phyloP scores from a whole-genome alignment of 176 grass and related monocot species.

The Triticum timopheevii region DNA sequence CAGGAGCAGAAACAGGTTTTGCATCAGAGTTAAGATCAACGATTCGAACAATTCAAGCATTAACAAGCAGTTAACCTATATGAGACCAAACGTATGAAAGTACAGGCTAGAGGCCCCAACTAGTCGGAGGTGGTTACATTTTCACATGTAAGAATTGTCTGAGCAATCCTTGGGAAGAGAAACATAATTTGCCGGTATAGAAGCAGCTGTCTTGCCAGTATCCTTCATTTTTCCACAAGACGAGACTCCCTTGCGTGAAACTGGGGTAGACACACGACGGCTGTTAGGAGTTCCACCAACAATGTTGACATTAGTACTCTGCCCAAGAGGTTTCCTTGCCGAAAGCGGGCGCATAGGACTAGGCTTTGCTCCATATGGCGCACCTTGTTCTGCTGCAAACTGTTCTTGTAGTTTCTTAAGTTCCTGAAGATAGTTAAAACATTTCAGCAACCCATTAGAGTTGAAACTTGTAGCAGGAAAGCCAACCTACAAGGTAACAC shows the following conservation, averaged over 20 bases:
- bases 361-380: conserved; percentile 56
- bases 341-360: conserved; percentile 62
- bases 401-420: conserved; percentile 88
- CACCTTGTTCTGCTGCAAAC: conserved; percentile 63
- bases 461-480: neutral
- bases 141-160: conserved; percentile 39
- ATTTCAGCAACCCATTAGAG: neutral
- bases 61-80: conserved; percentile 41
- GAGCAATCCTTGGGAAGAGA: conserved; percentile 67
- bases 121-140: conserved; percentile 13
- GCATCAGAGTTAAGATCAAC: neutral
- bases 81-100: conserved; percentile 11
- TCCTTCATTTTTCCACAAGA: conserved; percentile 66
- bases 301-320: conserved; percentile 72
- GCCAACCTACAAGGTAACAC: neutral
- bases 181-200: conserved; percentile 67
- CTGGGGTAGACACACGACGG: conserved; percentile 49
- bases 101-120: neutral
- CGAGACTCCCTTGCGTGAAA: conserved; percentile 42
- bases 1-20: neutral
- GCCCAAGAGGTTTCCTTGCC: conserved; percentile 78
- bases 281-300: conserved; percentile 49
- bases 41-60: conserved; percentile 7
- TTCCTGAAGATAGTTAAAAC: conserved; percentile 55
- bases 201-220: conserved; percentile 26